Conservation (phyloP, 2,329 filamentous ascomycete species). For the Colletotrichum cereale region DNA sequence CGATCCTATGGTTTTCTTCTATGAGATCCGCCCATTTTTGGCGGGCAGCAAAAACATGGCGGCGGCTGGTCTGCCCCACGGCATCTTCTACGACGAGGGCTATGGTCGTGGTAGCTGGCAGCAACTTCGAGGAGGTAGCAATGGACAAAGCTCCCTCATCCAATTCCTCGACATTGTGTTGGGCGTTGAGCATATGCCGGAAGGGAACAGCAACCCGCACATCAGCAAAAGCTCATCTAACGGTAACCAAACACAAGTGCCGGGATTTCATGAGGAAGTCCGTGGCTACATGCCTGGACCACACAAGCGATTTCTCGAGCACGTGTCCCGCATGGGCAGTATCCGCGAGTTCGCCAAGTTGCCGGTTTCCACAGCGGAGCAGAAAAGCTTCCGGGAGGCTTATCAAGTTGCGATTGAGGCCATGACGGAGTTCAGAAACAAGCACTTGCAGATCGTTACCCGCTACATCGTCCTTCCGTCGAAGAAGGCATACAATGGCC, state of each 20-base stretch:
- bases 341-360: slow-evolving; percentile 76
- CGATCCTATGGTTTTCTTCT: slow-evolving; percentile 88
- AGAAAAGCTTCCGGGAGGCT: slow-evolving; percentile 51
- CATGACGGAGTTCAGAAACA: slow-evolving; percentile 81
- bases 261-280: slow-evolving; percentile 74
- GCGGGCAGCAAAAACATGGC: slow-evolving; percentile 95
- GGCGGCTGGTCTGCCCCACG: slow-evolving; percentile 83
- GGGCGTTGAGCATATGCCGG: slow-evolving; percentile 78
- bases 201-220: slow-evolving; percentile 50
- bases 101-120: slow-evolving; percentile 75
- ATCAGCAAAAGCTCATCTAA: slow-evolving; percentile 38
- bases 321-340: slow-evolving; percentile 77
- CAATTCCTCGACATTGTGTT: slow-evolving; percentile 93
- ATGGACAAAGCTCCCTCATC: slow-evolving; percentile 92
- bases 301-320: slow-evolving; percentile 82
- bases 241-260: slow-evolving; percentile 40
- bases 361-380: slow-evolving; percentile 67
- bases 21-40: slow-evolving; percentile 87
- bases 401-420: slow-evolving; percentile 83
- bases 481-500: slow-evolving; percentile 52
- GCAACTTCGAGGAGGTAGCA: slow-evolving; percentile 89
- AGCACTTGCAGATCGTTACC: slow-evolving; percentile 90
- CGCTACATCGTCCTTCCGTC: slow-evolving; percentile 91
- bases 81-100: slow-evolving; percentile 86
- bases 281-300: slow-evolving; percentile 90